A percentile compares a stretch with the other conserved stretches of the same genome.
phyloP scores from a whole-genome alignment of 176 grass and related monocot genomes.

The Tuctoria greenei region DNA sequence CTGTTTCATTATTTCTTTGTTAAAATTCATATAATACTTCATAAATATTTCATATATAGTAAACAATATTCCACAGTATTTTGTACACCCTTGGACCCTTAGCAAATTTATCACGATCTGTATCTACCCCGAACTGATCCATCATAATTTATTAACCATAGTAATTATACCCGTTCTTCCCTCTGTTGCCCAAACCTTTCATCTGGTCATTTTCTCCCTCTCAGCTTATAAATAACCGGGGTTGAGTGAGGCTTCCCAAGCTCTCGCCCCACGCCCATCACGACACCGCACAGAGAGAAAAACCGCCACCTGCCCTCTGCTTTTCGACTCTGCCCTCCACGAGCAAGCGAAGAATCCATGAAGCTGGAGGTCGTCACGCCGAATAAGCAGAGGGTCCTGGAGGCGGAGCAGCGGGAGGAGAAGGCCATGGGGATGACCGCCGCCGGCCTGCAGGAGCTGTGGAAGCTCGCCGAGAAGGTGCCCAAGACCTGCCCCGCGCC shows the following conservation, averaged over 20 bases:
- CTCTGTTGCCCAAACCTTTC: not conserved
- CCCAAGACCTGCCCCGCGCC: constrained; percentile 29
- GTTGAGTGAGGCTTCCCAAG: constrained; percentile 12
- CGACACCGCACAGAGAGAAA: constrained; percentile 20
- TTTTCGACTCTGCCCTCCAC: constrained; percentile 28
- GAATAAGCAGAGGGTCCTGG: constrained; percentile 54
- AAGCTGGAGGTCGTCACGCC: constrained; percentile 53
- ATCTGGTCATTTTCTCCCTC: not conserved
- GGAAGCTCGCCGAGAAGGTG: constrained; percentile 52
- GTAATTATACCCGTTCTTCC: too few relatives aligned
- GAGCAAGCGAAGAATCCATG: constrained; percentile 41
- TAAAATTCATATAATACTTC: too few relatives aligned
- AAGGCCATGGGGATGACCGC: constrained; percentile 58
- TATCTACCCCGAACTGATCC: too few relatives aligned
- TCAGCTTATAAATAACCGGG: constrained; percentile 48
- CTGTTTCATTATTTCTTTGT: too few relatives aligned
- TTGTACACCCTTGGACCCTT: too few relatives aligned
- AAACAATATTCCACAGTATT: too few relatives aligned
- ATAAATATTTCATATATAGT: too few relatives aligned
- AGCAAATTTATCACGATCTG: too few relatives aligned
- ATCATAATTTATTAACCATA: too few relatives aligned
- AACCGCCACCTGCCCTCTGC: constrained; percentile 7
- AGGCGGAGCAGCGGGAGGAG: constrained; percentile 59
- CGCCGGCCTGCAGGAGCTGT: constrained; percentile 44
- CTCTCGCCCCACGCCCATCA: not conserved